A percentile compares a stretch with the other conserved stretches of the same genome.
Evolutionary conservation across 306 rosid species (phyloP).

Genomic region (Quercus mongolica): DNA sequence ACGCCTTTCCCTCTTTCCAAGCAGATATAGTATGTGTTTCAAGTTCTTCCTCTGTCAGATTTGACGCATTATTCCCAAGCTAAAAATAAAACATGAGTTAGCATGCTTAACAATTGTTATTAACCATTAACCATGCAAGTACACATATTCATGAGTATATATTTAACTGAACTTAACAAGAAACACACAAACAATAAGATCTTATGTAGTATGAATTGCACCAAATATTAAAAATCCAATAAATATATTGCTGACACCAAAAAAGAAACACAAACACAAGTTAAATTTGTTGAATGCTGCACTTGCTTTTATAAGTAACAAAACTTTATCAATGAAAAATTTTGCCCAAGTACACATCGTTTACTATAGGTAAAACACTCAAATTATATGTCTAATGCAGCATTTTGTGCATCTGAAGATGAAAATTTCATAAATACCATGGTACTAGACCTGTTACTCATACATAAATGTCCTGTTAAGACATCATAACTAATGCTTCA

Average conservation of each 20-base stretch:
- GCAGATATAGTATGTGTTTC: slow-evolving; percentile 97
- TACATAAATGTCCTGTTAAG: background rate
- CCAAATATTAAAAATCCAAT: background rate
- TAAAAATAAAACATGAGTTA: slow-evolving; percentile 35
- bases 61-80: slow-evolving; percentile 96
- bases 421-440: background rate
- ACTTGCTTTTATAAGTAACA: too few relatives aligned
- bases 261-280: background rate
- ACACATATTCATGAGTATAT: background rate
- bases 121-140: background rate
- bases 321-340: too few relatives aligned
- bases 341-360: too few relatives aligned
- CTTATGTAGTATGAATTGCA: background rate
- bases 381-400: background rate
- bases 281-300: too few relatives aligned
- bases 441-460: background rate
- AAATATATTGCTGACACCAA: background rate
- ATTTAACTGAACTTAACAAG: background rate
- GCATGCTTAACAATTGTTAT: slow-evolving; percentile 20
- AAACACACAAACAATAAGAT: background rate
- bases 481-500: background rate
- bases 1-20: slow-evolving; percentile 93
- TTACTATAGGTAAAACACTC: too few relatives aligned
- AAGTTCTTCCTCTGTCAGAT: slow-evolving; percentile 96
- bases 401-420: background rate